phyloP scores from a whole-genome alignment of 257 asterid species.

The Mitragyna speciosa region DNA sequence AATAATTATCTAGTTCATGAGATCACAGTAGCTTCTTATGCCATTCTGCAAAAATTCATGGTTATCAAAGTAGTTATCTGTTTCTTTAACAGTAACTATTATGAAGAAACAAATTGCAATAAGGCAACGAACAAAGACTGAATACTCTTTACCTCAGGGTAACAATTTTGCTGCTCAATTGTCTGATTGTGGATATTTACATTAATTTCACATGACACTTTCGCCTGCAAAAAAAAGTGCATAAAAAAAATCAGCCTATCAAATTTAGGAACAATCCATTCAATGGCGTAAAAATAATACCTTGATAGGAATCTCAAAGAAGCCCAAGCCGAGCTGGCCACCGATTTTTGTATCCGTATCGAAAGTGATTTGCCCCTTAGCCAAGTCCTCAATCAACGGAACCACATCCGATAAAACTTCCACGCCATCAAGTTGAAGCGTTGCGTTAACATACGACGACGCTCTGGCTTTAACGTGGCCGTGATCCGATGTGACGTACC shows the following conservation, averaged over 20 bases:
- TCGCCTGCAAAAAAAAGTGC: conserved; percentile 28
- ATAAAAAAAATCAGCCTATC: background rate
- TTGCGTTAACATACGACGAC: conserved; percentile 68
- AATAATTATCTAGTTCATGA: background rate
- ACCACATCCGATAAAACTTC: conserved; percentile 61
- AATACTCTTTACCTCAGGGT: conserved; percentile 39
- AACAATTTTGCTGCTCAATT: conserved; percentile 42
- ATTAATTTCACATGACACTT: conserved; percentile 41
- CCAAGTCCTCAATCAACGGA: conserved; percentile 66
- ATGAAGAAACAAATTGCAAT: background rate
- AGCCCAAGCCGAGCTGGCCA: conserved; percentile 56
- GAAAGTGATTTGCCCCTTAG: conserved; percentile 57
- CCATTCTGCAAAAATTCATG: background rate
- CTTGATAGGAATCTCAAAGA: conserved; percentile 65
- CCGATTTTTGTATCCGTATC: conserved; percentile 62
- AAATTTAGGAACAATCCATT: background rate
- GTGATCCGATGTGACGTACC: conserved; percentile 52
- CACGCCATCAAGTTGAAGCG: conserved; percentile 62
- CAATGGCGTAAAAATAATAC: conserved; percentile 25
- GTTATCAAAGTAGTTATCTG: background rate
- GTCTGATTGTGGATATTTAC: conserved; percentile 38
- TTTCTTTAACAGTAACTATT: background rate
- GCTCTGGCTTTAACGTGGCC: conserved; percentile 59
- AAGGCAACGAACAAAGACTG: background rate
- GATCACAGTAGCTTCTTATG: background rate